phyloP scores from a whole-genome alignment of 2,329 filamentous ascomycete genomes.

The Alternaria atra region DNA sequence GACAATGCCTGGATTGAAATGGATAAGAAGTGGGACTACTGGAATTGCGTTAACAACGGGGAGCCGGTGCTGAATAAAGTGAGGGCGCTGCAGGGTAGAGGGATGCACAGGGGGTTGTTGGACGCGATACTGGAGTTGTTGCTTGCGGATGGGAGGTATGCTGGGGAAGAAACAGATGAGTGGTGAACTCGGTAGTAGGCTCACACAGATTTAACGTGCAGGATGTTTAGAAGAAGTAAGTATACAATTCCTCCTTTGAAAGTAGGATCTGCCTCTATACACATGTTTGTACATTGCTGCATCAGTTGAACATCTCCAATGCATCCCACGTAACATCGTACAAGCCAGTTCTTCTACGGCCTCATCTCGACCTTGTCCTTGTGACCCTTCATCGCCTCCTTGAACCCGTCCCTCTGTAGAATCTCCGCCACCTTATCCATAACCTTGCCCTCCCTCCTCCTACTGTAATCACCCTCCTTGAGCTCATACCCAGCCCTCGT shows the following conservation, averaged over 20 bases:
- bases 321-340: background rate
- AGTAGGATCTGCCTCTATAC: background rate
- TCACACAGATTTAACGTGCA: background rate
- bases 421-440: conserved; percentile 50
- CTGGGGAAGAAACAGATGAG: conserved; percentile 17
- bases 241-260: background rate
- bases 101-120: conserved; percentile 37
- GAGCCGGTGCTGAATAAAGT: conserved; percentile 44
- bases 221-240: background rate
- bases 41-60: conserved; percentile 38
- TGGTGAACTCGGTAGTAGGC: background rate
- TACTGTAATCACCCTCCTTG: conserved; percentile 35
- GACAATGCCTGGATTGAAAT: conserved; percentile 41
- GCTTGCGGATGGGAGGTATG: conserved; percentile 46
- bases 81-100: conserved; percentile 39
- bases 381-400: conserved; percentile 43
- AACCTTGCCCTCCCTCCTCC: conserved; percentile 44
- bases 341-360: conserved; percentile 18
- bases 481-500: conserved; percentile 41
- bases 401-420: conserved; percentile 38
- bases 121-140: conserved; percentile 48
- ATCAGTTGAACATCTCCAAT: background rate
- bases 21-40: conserved; percentile 46
- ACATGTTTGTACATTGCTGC: conserved; percentile 1
- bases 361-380: conserved; percentile 35